Percentiles rank a stretch among this genome's conserved stretches.
Conservation (phyloP, 257 asterid genomes). For the Ligustrum vulgare region DNA sequence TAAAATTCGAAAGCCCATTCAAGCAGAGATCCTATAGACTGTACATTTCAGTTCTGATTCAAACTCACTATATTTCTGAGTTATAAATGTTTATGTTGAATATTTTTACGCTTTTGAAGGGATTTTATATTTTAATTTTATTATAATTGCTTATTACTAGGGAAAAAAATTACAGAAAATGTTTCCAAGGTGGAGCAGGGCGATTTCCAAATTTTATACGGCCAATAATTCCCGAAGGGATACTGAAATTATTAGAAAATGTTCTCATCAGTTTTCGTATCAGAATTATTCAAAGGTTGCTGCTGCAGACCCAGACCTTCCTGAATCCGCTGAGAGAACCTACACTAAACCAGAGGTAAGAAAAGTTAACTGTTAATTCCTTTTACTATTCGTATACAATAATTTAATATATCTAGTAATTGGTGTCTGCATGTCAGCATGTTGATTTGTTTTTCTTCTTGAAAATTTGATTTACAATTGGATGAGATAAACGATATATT, state of each 20-base stretch:
- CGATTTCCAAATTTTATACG: constrained; percentile 40
- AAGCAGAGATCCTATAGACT: neutral
- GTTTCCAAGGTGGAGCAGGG: constrained; percentile 67
- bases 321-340: constrained; percentile 21
- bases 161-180: constrained; percentile 26
- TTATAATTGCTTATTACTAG: neutral
- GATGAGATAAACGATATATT: too few relatives aligned
- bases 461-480: too few relatives aligned
- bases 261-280: constrained; percentile 28
- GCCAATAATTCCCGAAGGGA: constrained; percentile 31
- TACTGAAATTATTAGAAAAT: constrained; percentile 30
- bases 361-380: neutral
- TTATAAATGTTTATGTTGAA: too few relatives aligned
- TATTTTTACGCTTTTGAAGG: neutral
- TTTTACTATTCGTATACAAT: neutral
- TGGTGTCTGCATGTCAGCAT: too few relatives aligned
- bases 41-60: too few relatives aligned
- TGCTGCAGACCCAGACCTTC: constrained; percentile 43
- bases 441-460: too few relatives aligned
- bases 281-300: constrained; percentile 57
- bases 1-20: neutral
- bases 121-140: neutral
- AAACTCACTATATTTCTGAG: neutral
- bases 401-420: too few relatives aligned
- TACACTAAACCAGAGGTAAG: constrained; percentile 43